phyloP scores from a whole-genome alignment of 1,284 basidiomycete genomes.

The Trametes hirsuta region DNA sequence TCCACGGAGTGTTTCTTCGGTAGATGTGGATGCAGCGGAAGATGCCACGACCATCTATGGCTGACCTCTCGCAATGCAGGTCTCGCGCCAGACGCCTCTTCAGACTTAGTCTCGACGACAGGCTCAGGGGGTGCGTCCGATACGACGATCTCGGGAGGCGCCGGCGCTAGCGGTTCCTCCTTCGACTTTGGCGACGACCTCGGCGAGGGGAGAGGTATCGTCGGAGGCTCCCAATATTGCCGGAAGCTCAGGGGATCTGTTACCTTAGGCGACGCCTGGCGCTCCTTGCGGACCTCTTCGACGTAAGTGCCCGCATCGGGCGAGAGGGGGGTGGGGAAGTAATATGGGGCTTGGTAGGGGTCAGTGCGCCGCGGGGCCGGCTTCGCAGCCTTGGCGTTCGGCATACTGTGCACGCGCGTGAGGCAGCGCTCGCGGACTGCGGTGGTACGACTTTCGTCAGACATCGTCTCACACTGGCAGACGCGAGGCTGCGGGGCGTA shows the following conservation, averaged over 20 bases:
- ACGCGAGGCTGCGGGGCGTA: neutral
- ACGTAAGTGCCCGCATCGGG: slow-evolving; percentile 40
- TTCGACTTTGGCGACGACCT: slow-evolving; percentile 1
- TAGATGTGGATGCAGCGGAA: neutral
- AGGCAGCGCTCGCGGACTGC: slow-evolving; percentile 21
- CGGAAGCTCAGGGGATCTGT: neutral
- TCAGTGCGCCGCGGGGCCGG: slow-evolving; percentile 46
- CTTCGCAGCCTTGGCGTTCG: slow-evolving; percentile 11
- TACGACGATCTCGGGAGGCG: neutral
- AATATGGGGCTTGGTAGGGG: slow-evolving; percentile 66
- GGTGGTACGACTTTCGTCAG: neutral
- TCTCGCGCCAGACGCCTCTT: neutral
- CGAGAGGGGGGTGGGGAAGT: slow-evolving; percentile 52
- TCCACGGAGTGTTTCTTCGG: slow-evolving; percentile 3
- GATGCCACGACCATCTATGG: slow-evolving; percentile 21
- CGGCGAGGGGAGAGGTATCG: neutral
- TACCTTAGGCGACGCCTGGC: slow-evolving; percentile 6
- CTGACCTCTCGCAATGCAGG: neutral
- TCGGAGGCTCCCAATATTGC: slow-evolving; percentile 6
- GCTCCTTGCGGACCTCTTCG: slow-evolving; percentile 32
- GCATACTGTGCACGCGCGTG: slow-evolving; percentile 17
- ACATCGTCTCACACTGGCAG: no score
- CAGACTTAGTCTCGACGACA: neutral
- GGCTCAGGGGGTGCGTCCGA: neutral
- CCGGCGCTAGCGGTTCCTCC: neutral